Evolutionary conservation across 305 asterid species (phyloP).

Genomic region (Lippia alba): DNA sequence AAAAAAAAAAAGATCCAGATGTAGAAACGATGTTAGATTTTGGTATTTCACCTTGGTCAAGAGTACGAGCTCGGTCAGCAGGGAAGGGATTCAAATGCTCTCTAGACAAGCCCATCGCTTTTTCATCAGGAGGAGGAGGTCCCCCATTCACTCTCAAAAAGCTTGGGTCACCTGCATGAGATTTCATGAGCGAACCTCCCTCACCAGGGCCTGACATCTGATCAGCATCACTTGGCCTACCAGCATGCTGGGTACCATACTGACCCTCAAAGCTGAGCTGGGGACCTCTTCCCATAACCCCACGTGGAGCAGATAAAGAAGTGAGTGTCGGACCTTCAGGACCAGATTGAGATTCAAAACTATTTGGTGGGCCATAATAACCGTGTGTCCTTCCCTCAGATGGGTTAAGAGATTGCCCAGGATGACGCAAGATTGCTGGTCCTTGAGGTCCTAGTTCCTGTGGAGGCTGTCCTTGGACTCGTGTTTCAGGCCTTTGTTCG

Average conservation of each 20-base stretch:
- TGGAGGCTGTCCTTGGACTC: constrained; percentile 46
- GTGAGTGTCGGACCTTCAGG: too few species aligned
- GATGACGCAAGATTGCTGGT: constrained; percentile 42
- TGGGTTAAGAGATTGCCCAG: constrained; percentile 47
- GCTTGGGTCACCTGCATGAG: constrained; percentile 47
- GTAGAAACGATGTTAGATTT: constrained; percentile 1
- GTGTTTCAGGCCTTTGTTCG: constrained; percentile 47
- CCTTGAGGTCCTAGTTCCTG: constrained; percentile 47
- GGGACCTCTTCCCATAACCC: constrained; percentile 56
- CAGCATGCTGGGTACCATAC: constrained; percentile 46
- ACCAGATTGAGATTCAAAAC: constrained; percentile 47
- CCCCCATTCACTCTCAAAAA: constrained; percentile 48
- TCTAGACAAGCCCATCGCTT: constrained; percentile 47
- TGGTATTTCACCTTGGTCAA: constrained; percentile 62
- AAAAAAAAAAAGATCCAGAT: constrained; percentile 4
- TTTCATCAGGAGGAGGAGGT: constrained; percentile 53
- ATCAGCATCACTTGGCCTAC: constrained; percentile 50
- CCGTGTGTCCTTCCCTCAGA: constrained; percentile 58
- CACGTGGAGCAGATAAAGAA: constrained; percentile 53
- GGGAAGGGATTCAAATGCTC: constrained; percentile 54
- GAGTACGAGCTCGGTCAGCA: constrained; percentile 47
- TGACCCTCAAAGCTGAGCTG: constrained; percentile 56
- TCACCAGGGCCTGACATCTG: constrained; percentile 52
- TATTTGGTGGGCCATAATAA: constrained; percentile 51
- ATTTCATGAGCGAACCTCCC: constrained; percentile 48